Evolutionary conservation across 2,329 filamentous ascomycete genomes (phyloP).

Genomic region (Alternaria consortialis): DNA sequence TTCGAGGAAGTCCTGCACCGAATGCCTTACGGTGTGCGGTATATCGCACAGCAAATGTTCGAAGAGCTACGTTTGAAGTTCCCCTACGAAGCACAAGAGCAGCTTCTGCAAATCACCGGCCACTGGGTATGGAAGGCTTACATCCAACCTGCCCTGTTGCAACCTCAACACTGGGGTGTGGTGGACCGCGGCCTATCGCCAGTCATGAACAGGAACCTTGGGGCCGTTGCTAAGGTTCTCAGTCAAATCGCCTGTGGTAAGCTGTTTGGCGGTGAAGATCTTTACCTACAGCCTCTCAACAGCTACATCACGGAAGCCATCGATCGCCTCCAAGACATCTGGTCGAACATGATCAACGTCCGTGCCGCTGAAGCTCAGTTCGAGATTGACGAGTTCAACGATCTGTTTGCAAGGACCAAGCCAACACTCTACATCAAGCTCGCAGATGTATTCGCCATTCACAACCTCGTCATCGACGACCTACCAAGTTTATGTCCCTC

Average conservation of each 20-base stretch:
- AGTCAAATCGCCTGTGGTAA: conserved; percentile 88
- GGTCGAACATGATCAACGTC: conserved; percentile 80
- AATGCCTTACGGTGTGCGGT: conserved; percentile 93
- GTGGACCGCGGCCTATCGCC: conserved; percentile 89
- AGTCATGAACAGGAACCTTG: conserved; percentile 89
- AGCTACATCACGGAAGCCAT: conserved; percentile 88
- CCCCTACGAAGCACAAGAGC: conserved; percentile 77
- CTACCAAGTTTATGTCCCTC: conserved; percentile 78
- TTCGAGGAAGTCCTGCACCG: conserved; percentile 84
- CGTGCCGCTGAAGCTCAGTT: conserved; percentile 90
- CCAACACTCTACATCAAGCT: conserved; percentile 99
- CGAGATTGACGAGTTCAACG: conserved; percentile 98
- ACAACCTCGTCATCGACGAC: conserved; percentile 84
- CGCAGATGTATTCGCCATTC: conserved; percentile 95
- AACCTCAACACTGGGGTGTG: conserved; percentile 91
- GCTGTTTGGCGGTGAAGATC: conserved; percentile 91
- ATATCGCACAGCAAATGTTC: conserved; percentile 85
- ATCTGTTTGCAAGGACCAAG: conserved; percentile 94
- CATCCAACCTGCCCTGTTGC: conserved; percentile 85
- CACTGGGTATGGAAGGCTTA: conserved; percentile 97
- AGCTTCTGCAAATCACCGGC: conserved; percentile 82
- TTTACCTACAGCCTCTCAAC: conserved; percentile 95
- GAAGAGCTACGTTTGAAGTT: conserved; percentile 80
- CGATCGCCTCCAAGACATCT: conserved; percentile 78
- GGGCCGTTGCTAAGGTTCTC: conserved; percentile 90